Evolutionary conservation across 2,329 filamentous ascomycete species (phyloP), one percentile per base, ranked within the genome.

Genomic region (Leptographium wingfieldii): DNA sequence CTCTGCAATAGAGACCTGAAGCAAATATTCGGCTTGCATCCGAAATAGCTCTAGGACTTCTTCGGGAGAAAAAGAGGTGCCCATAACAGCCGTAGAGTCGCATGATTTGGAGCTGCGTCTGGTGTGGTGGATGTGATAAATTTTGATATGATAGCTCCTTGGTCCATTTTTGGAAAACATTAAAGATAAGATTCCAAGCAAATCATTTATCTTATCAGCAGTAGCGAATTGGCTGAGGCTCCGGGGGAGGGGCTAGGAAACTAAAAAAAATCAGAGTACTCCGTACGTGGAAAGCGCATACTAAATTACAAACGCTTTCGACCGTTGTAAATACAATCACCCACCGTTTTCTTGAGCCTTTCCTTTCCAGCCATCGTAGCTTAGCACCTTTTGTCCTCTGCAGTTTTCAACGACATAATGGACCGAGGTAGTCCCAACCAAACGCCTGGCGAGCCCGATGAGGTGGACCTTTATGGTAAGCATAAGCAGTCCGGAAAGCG

Each of bases 391-490:
- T 12, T 27, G 35, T 12, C 29, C 53, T 56, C 40, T 54, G 3
- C 31, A 11, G 5, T 22, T 16, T 51, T 52, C 9, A 7, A 48
- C 48, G 51, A 7, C 29, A 63, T 49, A 27, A 69, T 69, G 68
- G 67, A 67, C 57, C 63, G 59, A 59, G 59, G 61, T 16, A 65
- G 62, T 52, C 58, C 67, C 16, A 66, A 62, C 58, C 64, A 55
- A 16, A 52, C 62, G 40, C 60, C 66, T 31, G 58, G 46, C 27
- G 66, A 64, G 29, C 67, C 66, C 29, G 80, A 78, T 65, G 80
- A 83, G 64, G 67, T 78, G 63, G 82, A 86, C 69, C 77, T 86
- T 68, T 86, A 86, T 67, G 73, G 75, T 76, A 67, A 63, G 72
- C 29, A 52, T 10, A 16, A 22, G 27, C 19, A 46, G 10, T 5